Evolutionary conservation across 2,329 filamentous ascomycete species (phyloP).

Genomic region (Colletotrichum sp.): DNA sequence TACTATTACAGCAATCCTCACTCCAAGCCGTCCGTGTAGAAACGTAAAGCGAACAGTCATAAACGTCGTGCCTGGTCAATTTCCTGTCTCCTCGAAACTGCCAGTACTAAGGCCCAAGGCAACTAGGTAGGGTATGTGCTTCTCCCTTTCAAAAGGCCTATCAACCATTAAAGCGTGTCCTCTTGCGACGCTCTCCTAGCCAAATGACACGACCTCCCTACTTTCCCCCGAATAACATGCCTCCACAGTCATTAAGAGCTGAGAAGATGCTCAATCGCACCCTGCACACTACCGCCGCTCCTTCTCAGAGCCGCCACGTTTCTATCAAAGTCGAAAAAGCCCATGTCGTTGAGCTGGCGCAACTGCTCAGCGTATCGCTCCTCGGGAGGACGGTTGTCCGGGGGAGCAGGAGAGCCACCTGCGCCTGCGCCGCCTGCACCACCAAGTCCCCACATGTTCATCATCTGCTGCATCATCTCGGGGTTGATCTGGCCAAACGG

Average conservation of each 20-base stretch:
- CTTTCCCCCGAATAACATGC: neutral
- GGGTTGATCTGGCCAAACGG: slow-evolving; percentile 51
- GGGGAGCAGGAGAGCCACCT: slow-evolving; percentile 55
- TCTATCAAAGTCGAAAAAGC: slow-evolving; percentile 94
- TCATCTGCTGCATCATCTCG: slow-evolving; percentile 60
- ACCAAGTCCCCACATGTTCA: slow-evolving; percentile 52
- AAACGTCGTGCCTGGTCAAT: slow-evolving; percentile 18
- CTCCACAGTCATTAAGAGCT: slow-evolving; percentile 26
- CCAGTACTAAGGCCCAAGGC: slow-evolving; percentile 12
- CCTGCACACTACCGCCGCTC: slow-evolving; percentile 92
- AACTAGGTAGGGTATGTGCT: slow-evolving; percentile 18
- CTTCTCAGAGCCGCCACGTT: slow-evolving; percentile 89
- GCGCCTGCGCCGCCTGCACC: slow-evolving; percentile 37
- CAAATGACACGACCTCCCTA: neutral
- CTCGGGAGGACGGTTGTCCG: slow-evolving; percentile 89
- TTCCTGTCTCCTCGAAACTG: slow-evolving; percentile 5
- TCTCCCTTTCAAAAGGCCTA: neutral
- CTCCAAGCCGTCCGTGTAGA: neutral
- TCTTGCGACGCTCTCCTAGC: neutral
- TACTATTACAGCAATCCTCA: neutral
- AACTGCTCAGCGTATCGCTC: slow-evolving; percentile 91
- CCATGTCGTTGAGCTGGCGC: slow-evolving; percentile 96
- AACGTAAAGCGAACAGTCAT: slow-evolving; percentile 4
- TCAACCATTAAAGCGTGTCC: slow-evolving; percentile 9
- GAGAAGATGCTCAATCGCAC: slow-evolving; percentile 80